Evolutionary conservation across 2,329 filamentous ascomycete genomes (phyloP), one percentile per base, ranked within the genome.

Genomic region (Penicillium sp.): DNA sequence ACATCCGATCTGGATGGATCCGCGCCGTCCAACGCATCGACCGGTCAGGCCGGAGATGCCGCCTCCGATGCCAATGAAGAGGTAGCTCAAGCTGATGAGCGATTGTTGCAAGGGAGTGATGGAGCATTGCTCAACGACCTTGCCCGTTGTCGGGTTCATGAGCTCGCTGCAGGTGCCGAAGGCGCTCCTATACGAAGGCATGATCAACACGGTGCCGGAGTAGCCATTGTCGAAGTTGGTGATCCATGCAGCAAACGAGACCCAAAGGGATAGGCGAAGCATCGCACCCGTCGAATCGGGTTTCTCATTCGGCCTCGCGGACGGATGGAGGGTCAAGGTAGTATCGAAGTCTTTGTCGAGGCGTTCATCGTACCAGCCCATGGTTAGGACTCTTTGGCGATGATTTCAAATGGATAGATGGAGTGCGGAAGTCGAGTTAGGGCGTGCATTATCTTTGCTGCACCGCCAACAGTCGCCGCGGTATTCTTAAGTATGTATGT

Each of bases 41-140:
- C 50, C 52, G 1, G 50, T 41, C 9, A 57, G 6, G 1, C 50
- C 53, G 4, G 55, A 50, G 4, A 56, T 3, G 1, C 42, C 45
- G 3, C 55, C 53, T 3, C 58, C 58, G 0, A 62, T 35, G 2
- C 47, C 56, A 2, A 58, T 48, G 34, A 60, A 62, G 14, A 62
- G 39, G 21, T 51, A 53, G 17, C 50, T 54, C 23, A 60, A 25
- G 10, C 52, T 54, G 14, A 60, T 57, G 9, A 61, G 39, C 0
- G 56, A 59, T 30, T 61, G 54, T 36, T 61, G 55, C 3, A 58
- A 37, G 7, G 58, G 45, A 0, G 55, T 53, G 3, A 59, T 31
- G 3, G 43, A 48, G 33, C 55, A 58, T 4, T 45, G 35, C 8
- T 54, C 39, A 7, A 43, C 33, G 0, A 39, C 25, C 4, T 26